phyloP scores from a whole-genome alignment of 139 green algal genomes.

The Asterochloris erici region DNA sequence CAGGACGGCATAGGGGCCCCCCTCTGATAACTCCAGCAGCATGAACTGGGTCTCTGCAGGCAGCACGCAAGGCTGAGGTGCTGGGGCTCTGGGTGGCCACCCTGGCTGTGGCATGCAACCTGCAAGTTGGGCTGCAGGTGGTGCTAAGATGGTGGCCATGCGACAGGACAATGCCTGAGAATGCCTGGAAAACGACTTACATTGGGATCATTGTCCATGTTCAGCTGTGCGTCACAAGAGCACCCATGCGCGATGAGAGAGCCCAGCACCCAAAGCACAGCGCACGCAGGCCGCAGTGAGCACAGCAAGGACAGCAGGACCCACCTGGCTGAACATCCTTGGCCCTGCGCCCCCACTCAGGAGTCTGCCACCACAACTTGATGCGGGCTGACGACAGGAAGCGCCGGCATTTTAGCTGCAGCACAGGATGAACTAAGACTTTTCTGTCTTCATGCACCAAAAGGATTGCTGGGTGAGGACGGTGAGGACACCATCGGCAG shows the following conservation, averaged over 20 bases:
- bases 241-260: not conserved
- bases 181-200: not conserved
- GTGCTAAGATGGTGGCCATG: not conserved
- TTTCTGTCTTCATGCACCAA: not conserved
- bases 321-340: constrained; percentile 20
- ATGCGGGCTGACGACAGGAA: constrained; percentile 16
- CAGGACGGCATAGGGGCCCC: constrained; percentile 52
- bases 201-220: not conserved
- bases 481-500: not conserved
- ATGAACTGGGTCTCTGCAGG: constrained; percentile 92
- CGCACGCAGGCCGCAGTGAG: not conserved
- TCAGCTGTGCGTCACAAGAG: not conserved
- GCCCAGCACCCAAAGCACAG: not conserved
- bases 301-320: not conserved
- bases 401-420: constrained; percentile 6
- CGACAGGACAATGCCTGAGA: not conserved
- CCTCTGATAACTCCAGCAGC: constrained; percentile 56
- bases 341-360: constrained; percentile 73
- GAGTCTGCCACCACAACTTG: constrained; percentile 84
- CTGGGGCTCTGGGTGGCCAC: not conserved
- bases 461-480: not conserved
- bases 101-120: not conserved
- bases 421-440: not conserved
- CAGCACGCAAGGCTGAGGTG: constrained; percentile 27
- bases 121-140: not conserved